Base-by-base conservation (phyloP, 768 basidiomycete species). In the Leucogyrophana mollusca region DNA sequence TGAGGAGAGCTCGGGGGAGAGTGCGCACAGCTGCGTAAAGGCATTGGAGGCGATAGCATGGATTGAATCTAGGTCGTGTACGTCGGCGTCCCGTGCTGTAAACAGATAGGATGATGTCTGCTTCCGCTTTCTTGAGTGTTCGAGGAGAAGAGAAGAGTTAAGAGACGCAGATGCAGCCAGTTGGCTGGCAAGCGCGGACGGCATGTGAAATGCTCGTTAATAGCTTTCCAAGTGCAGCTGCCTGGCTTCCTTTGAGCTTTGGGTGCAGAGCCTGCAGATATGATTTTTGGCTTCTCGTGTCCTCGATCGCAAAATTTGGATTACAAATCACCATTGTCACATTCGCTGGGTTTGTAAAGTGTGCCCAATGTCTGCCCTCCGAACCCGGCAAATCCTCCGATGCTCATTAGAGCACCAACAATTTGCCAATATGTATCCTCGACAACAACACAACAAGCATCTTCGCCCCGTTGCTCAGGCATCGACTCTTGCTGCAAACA, bases 41-140 rank as follows among this genome's bases (percentile, higher is more conserved):
- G 86, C 90, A 58, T 90, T 92, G 40, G 78, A 69, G 3, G 79
- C 91, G 8, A 97, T 76, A 0, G 90, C 84, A 58, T 88, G 79
- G 43, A 98, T 80, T 5, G 91, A 78, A 61, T 95, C 86, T 47
- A 96, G 72, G 66, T 98, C 94, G 62, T 96, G 87, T 47, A 81
- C 72, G 56, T 89, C 83, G 8, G 92, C 92, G 40, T 90, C 87
- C 48, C 78, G 77, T 33, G 85, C 81, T 11, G 87, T 81, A 65
- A 95, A 96, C 27, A 99, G 79, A 70, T 97, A 97, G 0, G 93
- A 94, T 60, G 86, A 81, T 0, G 79, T 66, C 13, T 69, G 72
- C 65, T 77, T 87, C 65, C 80, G 79, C 53, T 63, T 65, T 53
- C 77, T 78, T 36, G 80, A 72, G 41, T 79, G 70, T 58, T 86